Evolutionary conservation across 75 land plant genomes (phyloP).

Genomic region (Selaginella moellendorffii): DNA sequence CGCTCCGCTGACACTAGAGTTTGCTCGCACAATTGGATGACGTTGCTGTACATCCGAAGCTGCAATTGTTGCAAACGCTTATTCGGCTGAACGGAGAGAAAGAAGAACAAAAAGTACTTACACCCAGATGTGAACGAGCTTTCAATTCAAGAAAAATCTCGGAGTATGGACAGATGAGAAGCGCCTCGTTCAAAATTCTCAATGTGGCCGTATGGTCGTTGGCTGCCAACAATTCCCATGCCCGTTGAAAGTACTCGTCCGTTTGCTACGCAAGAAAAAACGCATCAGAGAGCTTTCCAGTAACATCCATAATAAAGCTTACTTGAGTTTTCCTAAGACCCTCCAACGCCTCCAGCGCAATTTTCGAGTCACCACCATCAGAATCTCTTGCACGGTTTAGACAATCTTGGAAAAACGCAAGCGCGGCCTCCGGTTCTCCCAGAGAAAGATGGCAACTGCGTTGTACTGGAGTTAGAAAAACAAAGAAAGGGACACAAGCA

Average conservation of each 20-base stretch:
- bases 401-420: slow-evolving; percentile 43
- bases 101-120: slow-evolving; percentile 20
- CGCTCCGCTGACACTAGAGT: slow-evolving; percentile 16
- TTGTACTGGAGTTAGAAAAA: background rate
- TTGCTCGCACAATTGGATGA: slow-evolving; percentile 19
- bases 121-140: slow-evolving; percentile 50
- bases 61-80: no score
- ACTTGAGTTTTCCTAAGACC: slow-evolving; percentile 79
- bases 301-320: slow-evolving; percentile 1
- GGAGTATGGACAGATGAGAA: slow-evolving; percentile 44
- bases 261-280: slow-evolving; percentile 35
- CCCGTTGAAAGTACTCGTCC: slow-evolving; percentile 26
- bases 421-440: slow-evolving; percentile 68
- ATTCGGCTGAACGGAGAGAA: background rate
- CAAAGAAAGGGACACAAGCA: slow-evolving; percentile 1
- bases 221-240: slow-evolving; percentile 27
- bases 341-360: slow-evolving; percentile 63
- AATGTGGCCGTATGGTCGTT: slow-evolving; percentile 38
- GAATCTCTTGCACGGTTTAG: slow-evolving; percentile 36
- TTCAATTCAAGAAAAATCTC: slow-evolving; percentile 66
- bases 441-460: slow-evolving; percentile 76
- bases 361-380: slow-evolving; percentile 37
- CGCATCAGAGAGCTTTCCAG: no score
- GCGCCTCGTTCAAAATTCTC: slow-evolving; percentile 46
- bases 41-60: slow-evolving; percentile 16